Conservation (phyloP, 1,284 basidiomycete species). For the Rhodotorula sp. region DNA sequence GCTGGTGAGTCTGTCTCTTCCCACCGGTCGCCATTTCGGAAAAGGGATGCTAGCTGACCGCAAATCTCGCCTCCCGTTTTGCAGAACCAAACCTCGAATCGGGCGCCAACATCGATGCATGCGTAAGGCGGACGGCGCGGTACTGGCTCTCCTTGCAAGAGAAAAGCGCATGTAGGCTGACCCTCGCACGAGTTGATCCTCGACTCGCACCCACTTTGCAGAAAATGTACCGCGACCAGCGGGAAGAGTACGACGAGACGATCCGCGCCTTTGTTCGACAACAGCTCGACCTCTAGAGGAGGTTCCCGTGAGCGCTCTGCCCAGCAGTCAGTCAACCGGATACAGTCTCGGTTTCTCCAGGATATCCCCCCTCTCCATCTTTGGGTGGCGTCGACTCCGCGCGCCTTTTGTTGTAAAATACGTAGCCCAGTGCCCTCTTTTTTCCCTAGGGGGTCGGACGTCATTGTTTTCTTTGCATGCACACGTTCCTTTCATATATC, state of each 20-base stretch:
- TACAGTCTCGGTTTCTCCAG: too few species aligned
- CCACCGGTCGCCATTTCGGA: background rate
- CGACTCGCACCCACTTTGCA: background rate
- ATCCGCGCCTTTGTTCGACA: constrained; percentile 54
- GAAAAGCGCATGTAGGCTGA: too few species aligned
- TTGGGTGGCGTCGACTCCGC: too few species aligned
- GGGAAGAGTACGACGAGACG: constrained; percentile 56
- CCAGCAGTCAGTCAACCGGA: background rate
- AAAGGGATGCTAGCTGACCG: too few species aligned
- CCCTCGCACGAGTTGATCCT: too few species aligned
- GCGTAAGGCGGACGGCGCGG: constrained; percentile 44
- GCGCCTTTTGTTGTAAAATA: too few species aligned
- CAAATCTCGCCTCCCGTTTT: constrained; percentile 44
- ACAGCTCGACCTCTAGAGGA: constrained; percentile 52
- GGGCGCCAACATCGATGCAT: constrained; percentile 88
- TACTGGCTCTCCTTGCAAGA: too few species aligned
- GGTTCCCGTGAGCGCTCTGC: background rate
- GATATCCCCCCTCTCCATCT: too few species aligned
- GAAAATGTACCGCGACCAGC: constrained; percentile 88
- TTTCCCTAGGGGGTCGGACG: too few species aligned
- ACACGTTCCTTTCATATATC: too few species aligned
- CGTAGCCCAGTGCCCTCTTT: too few species aligned
- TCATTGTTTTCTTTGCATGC: too few species aligned
- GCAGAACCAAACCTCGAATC: constrained; percentile 96
- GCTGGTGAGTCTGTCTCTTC: constrained; percentile 61